Conservation (phyloP, 2,329 filamentous ascomycete genomes). For the Aspergillus arachidicola region DNA sequence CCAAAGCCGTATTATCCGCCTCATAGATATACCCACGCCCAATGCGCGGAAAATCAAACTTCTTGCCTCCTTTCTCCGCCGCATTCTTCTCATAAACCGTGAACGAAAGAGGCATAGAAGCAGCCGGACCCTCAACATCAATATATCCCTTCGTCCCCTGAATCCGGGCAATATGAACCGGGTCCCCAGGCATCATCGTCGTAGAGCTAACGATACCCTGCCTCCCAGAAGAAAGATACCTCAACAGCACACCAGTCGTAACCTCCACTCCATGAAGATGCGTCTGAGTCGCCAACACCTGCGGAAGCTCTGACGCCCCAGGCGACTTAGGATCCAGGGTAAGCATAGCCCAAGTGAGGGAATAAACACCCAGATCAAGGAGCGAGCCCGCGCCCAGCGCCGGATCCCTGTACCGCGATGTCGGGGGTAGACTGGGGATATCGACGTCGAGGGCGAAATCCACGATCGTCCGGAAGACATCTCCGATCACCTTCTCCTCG, state of each 20-base stretch:
- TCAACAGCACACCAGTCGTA: slow-evolving; percentile 42
- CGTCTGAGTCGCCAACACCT: slow-evolving; percentile 14
- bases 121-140: not conserved
- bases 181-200: slow-evolving; percentile 18
- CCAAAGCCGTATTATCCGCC: slow-evolving; percentile 30
- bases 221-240: slow-evolving; percentile 41
- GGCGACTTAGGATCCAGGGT: slow-evolving; percentile 8
- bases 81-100: slow-evolving; percentile 5
- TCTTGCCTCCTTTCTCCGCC: slow-evolving; percentile 29
- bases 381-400: slow-evolving; percentile 18
- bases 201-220: slow-evolving; percentile 49
- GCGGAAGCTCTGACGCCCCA: slow-evolving; percentile 6
- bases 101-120: not conserved
- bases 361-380: slow-evolving; percentile 19
- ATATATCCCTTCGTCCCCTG: slow-evolving; percentile 23
- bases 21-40: slow-evolving; percentile 39
- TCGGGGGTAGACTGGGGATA: not conserved
- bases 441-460: not conserved
- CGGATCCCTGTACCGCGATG: slow-evolving; percentile 6
- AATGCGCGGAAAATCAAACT: slow-evolving; percentile 16
- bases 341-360: slow-evolving; percentile 18
- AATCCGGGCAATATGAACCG: slow-evolving; percentile 6
- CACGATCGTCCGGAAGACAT: not conserved
- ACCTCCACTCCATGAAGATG: slow-evolving; percentile 31
- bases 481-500: not conserved